Conservation (phyloP, 345 rosid genomes). For the Boechera divaricarpa region DNA sequence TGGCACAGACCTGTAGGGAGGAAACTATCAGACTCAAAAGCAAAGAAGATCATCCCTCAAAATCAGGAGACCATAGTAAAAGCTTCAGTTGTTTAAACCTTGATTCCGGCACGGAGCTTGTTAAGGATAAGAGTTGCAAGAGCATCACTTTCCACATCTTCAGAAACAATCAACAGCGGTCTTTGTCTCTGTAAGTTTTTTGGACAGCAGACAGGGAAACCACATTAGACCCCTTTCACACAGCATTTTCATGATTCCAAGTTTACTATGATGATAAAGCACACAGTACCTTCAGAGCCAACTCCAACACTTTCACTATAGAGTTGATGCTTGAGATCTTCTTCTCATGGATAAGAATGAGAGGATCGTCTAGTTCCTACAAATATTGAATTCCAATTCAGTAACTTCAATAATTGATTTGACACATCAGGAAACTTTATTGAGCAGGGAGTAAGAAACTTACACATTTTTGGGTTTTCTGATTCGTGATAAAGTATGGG, state of each 20-base stretch:
- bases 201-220: background rate
- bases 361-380: conserved; percentile 91
- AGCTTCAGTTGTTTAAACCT: conserved; percentile 52
- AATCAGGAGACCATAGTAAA: background rate
- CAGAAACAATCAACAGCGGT: conserved; percentile 83
- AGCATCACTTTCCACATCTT: conserved; percentile 97
- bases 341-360: conserved; percentile 92
- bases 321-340: conserved; percentile 83
- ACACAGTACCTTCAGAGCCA: conserved; percentile 79
- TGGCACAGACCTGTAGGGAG: conserved; percentile 74
- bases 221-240: background rate
- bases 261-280: background rate
- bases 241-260: background rate
- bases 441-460: conserved; percentile 28
- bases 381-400: background rate
- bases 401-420: background rate
- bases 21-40: background rate
- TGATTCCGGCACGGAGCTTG: conserved; percentile 98
- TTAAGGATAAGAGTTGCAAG: conserved; percentile 86
- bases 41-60: background rate
- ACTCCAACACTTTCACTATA: conserved; percentile 85
- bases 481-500: conserved; percentile 88
- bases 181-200: conserved; percentile 51
- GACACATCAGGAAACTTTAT: background rate
- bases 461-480: conserved; percentile 95